phyloP scores from a whole-genome alignment of 306 rosid species.

The Phaseolus lunatus region DNA sequence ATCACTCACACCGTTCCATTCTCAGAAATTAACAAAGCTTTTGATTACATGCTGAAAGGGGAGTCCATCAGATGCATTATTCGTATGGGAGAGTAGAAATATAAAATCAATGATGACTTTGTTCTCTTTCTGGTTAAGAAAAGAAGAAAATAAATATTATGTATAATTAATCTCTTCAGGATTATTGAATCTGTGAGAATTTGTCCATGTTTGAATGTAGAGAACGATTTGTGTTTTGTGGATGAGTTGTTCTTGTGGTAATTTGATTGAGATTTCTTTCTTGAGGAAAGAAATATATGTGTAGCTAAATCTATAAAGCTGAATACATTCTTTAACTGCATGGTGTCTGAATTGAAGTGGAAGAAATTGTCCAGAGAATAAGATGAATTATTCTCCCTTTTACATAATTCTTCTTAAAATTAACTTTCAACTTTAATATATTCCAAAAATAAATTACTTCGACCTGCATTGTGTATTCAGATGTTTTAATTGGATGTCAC shows the following conservation, averaged over 20 bases:
- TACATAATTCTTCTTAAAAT: too few species aligned
- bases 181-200: neutral
- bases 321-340: neutral
- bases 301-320: too few species aligned
- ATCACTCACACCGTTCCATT: slow-evolving; percentile 74
- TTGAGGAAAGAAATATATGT: neutral
- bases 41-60: slow-evolving; percentile 75
- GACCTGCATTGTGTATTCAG: too few species aligned
- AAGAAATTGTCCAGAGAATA: too few species aligned
- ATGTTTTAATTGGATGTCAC: too few species aligned
- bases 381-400: too few species aligned
- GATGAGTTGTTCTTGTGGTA: slow-evolving; percentile 1
- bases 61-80: slow-evolving; percentile 75
- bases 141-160: slow-evolving; percentile 17
- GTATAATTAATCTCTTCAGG: slow-evolving; percentile 1
- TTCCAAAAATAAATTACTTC: too few species aligned
- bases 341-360: neutral
- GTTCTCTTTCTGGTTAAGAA: slow-evolving; percentile 9
- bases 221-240: slow-evolving; percentile 10
- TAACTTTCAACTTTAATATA: too few species aligned
- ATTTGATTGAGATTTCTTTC: neutral
- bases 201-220: slow-evolving; percentile 5
- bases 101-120: neutral
- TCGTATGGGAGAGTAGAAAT: slow-evolving; percentile 51
- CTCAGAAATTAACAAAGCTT: slow-evolving; percentile 79